phyloP scores from a whole-genome alignment of 495 filamentous ascomycete species.

The Hypoxylon crocopeplum region DNA sequence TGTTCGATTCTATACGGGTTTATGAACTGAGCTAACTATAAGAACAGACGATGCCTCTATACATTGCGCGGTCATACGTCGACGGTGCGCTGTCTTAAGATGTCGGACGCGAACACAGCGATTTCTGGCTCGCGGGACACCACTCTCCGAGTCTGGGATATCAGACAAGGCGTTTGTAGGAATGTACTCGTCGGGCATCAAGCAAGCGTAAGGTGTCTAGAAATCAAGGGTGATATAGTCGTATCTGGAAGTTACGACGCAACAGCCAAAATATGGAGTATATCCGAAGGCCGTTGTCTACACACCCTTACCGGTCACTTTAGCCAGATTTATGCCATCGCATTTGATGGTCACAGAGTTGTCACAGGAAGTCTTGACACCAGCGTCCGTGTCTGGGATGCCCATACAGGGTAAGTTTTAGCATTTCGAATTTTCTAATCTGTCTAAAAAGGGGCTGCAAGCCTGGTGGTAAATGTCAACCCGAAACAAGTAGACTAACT shows the following conservation, averaged over 20 bases:
- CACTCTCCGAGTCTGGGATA: conserved; percentile 93
- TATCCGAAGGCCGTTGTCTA: conserved; percentile 88
- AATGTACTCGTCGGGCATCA: conserved; percentile 96
- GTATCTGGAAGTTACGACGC: conserved; percentile 98
- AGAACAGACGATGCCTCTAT: conserved; percentile 69
- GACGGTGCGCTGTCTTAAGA: conserved; percentile 95
- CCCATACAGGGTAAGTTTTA: conserved; percentile 75
- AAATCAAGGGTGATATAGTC: conserved; percentile 93
- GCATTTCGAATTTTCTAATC: no score
- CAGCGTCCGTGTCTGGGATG: conserved; percentile 96
- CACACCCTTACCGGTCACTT: conserved; percentile 93
- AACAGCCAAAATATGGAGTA: conserved; percentile 96
- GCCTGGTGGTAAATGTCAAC: not conserved
- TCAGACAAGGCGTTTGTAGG: conserved; percentile 81
- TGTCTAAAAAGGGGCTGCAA: no score
- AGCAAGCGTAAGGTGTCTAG: conserved; percentile 93
- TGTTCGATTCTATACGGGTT: conserved; percentile 34
- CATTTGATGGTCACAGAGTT: conserved; percentile 90
- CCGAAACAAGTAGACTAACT: conserved; percentile 25
- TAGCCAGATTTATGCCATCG: conserved; percentile 98
- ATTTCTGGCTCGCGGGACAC: conserved; percentile 97
- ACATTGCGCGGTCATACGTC: conserved; percentile 93
- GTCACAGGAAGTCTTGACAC: conserved; percentile 98
- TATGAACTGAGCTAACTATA: conserved; percentile 26
- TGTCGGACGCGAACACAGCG: conserved; percentile 90